These are phyloP conservation scores for Agarophyton chilense DNA, from an alignment of 23 red algal species.

Conservation along the genomic window DNA sequence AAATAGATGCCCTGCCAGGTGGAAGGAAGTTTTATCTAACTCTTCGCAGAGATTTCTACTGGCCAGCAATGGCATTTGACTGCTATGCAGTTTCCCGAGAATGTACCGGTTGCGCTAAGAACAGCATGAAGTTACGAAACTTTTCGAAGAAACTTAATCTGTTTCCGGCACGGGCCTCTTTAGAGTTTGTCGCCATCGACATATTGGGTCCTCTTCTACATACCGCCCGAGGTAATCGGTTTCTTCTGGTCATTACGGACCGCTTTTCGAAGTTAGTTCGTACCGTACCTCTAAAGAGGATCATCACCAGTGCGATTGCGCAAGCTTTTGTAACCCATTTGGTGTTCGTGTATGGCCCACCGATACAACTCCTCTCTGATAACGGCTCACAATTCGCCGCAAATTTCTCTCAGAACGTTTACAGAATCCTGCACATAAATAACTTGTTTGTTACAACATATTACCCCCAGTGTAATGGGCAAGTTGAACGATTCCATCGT, in stretches of 20 bases:
- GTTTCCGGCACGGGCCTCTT: not conserved
- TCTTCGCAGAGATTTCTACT: not conserved
- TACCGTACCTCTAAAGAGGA: conserved; percentile 10
- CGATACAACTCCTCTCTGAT: conserved; percentile 29
- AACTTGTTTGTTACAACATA: conserved; percentile 32
- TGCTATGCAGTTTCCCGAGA: not conserved
- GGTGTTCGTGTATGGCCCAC: conserved; percentile 16
- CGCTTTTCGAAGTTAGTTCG: conserved; percentile 53
- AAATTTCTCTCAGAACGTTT: conserved; percentile 44
- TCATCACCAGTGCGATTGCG: not conserved
- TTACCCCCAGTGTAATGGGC: conserved; percentile 36
- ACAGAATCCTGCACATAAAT: conserved; percentile 5
- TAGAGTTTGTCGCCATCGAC: conserved; percentile 14
- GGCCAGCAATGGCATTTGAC: not conserved
- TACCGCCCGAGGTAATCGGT: not conserved
- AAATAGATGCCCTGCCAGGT: not conserved
- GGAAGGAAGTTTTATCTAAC: not conserved
- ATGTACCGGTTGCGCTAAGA: not conserved
- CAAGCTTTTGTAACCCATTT: conserved; percentile 1
- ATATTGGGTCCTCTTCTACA: not conserved
- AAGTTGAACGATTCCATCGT: conserved; percentile 45
- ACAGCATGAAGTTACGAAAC: not conserved
- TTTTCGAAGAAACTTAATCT: not conserved
- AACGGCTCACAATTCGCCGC: conserved; percentile 38
- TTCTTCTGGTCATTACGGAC: conserved; percentile 51